Evolutionary conservation across 495 filamentous ascomycete species (phyloP), one percentile per base, ranked within the genome.

Genomic region (Aspergillus ellipticus): DNA sequence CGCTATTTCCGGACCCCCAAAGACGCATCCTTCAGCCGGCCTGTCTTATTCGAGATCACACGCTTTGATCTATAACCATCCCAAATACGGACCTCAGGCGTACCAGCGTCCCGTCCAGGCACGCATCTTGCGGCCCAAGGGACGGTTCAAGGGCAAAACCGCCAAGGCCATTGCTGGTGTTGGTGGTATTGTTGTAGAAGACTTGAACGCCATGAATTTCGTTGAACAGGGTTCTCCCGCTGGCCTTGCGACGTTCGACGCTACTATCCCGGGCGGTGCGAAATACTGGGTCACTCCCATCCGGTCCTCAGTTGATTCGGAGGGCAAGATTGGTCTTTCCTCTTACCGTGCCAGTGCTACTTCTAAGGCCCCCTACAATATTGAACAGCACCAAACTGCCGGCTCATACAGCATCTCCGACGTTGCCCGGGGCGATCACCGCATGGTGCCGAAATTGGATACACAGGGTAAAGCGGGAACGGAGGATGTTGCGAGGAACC

Each of bases 11-110:
- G 87, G 89, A 2, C 88, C 92, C 3, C 90, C 89, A 1, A 80
- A 80, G 51, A 97, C 93, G 8, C 94, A 99, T 71, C 94, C 95
- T 1, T 94, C 92, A 2, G 95, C 86, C 2, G 94, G 94, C 57
- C 73, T 97, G 16, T 88, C 89, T 35, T 97, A 97, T 73, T 77
- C 87, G 26, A 85, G 92, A 53, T 87, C 89, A 15, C 70, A 80
- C 31, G 78, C 85, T 20, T 79, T 85, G 64, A 67, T 89, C 42
- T 77, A 83, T 49, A 95, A 96, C 67, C 92, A 97, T 65, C 87
- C 94, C 0, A 55, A 83, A n/a, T 84, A 86, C 62, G 94, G 94
- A 3, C 92, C 91, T 7, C 88, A 90, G 64, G 72, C 73, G 13
- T 60, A 74, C 33, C 79, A 81, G 55, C 61, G 83, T 8, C 82